Percentiles rank a stretch among this genome's conserved stretches.
These are phyloP conservation scores for Neofusicoccum kwambonambiense DNA, from an alignment of 2,329 filamentous ascomycete genomes.

Conservation along the genomic window DNA sequence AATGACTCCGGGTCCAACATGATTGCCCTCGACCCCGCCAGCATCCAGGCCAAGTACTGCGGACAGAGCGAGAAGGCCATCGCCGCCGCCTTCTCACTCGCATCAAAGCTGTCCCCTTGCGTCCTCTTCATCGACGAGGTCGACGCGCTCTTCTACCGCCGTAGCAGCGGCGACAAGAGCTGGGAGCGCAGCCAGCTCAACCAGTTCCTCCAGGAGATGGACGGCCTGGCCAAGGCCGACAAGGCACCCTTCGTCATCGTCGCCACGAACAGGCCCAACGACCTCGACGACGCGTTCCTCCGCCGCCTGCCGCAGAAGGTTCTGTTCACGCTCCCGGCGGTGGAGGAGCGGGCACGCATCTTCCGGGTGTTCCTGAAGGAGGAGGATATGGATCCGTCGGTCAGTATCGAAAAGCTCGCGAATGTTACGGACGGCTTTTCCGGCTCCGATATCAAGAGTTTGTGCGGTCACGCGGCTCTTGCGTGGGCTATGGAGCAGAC, in stretches of 20 bases:
- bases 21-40: background rate
- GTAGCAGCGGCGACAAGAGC: background rate
- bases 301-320: background rate
- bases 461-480: background rate
- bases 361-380: background rate
- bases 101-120: slow-evolving; percentile 26
- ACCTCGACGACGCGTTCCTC: slow-evolving; percentile 8
- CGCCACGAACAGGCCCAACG: slow-evolving; percentile 5
- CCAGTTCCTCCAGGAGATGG: slow-evolving; percentile 10
- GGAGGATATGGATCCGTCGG: background rate
- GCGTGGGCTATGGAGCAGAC: background rate
- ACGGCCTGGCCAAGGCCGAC: background rate
- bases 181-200: background rate
- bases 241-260: background rate
- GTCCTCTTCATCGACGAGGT: slow-evolving; percentile 27
- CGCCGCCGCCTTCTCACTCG: slow-evolving; percentile 28
- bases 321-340: background rate
- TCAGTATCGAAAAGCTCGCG: background rate
- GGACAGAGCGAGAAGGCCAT: slow-evolving; percentile 20
- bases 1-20: background rate
- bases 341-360: background rate
- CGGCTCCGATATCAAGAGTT: background rate
- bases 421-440: background rate
- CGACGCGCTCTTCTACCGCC: background rate
- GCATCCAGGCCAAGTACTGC: background rate